Base-by-base conservation (phyloP, 352 stramenopile species). In the Phytophthora parvispora region DNA sequence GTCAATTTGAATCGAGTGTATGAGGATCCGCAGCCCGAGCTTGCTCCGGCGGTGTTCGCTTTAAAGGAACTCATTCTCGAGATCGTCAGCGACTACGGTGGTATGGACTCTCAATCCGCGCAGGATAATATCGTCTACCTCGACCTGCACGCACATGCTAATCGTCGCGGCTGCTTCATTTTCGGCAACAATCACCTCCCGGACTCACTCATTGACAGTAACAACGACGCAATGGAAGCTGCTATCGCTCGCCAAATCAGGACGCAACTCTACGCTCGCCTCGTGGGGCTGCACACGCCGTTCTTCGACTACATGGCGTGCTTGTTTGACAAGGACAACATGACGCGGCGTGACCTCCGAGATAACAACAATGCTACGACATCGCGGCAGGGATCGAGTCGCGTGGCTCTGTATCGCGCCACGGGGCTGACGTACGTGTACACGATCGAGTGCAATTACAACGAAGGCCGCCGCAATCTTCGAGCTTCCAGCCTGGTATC, bases 371-470 rank as follows among this genome's bases (percentile, higher is more conserved):
- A 89, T 56, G 78, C 74, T 7, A 79, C 79, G 2, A 87, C 80
- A 12, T 89, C 78, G 5, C 72, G 80, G 1, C 81, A 92, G 66
- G 93, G 93, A 20, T 86, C 80, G 15, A 93, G 89, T 29, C 80
- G 93, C 18, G 93, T 98, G 4, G 90, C 78, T 38, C 54, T 94
- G 13, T 94, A 86, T 60, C 78, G 68, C 18, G 81, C 81, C n/a
- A 96, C 89, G 4, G 82, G 80, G 25, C 71, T 90, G n/a, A 83
- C 71, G 34, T 86, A 89, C 62, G 88, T 94, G 47, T 98, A 98
- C 77, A 98, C 93, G 10, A 84, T 98, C 36, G 93, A 98, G 74
- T 98, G 92, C 74, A 98, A 98, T 72, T 98, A 98, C 81, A 97
- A 97, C 69, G 88, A 83, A 72, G 88, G 86, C 0, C 74, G 81